phyloP scores from a whole-genome alignment of 164 flowering plant genomes.

The Protea cynaroides region DNA sequence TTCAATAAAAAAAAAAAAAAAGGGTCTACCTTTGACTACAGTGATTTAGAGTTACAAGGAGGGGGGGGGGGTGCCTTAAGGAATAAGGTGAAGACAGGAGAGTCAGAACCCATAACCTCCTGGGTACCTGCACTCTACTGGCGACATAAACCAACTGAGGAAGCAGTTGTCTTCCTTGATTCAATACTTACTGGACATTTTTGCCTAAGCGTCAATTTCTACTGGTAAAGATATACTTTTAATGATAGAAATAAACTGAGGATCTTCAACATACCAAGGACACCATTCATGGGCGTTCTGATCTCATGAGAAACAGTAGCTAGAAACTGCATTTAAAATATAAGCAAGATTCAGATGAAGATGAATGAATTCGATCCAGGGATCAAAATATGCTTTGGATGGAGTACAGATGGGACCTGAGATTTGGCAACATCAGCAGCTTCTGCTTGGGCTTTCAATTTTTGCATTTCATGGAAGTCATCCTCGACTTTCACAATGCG shows the following conservation, averaged over 20 bases:
- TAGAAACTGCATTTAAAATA: constrained; percentile 54
- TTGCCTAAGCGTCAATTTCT: too few species aligned
- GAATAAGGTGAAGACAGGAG: too few species aligned
- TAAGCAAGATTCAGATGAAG: constrained; percentile 5
- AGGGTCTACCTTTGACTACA: too few species aligned
- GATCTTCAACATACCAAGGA: constrained; percentile 54
- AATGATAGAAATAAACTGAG: not conserved
- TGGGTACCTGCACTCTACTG: too few species aligned
- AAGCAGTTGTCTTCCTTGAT: too few species aligned
- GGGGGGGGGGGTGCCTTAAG: too few species aligned
- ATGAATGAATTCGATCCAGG: not conserved
- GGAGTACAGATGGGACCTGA: constrained; percentile 42
- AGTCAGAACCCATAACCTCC: too few species aligned
- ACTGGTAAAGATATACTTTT: not conserved
- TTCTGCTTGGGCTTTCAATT: constrained; percentile 79
- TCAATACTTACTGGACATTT: too few species aligned
- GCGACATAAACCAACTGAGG: too few species aligned
- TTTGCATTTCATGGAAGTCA: constrained; percentile 72
- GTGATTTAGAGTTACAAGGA: too few species aligned
- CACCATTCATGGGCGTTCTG: constrained; percentile 96
- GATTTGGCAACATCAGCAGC: constrained; percentile 97
- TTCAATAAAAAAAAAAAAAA: too few species aligned
- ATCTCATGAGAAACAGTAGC: constrained; percentile 98
- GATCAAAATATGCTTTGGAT: not conserved
- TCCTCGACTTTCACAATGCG: constrained; percentile 86